phyloP scores from a whole-genome alignment of 2,329 filamentous ascomycete genomes.

The Aspergillus costaricaensis region DNA sequence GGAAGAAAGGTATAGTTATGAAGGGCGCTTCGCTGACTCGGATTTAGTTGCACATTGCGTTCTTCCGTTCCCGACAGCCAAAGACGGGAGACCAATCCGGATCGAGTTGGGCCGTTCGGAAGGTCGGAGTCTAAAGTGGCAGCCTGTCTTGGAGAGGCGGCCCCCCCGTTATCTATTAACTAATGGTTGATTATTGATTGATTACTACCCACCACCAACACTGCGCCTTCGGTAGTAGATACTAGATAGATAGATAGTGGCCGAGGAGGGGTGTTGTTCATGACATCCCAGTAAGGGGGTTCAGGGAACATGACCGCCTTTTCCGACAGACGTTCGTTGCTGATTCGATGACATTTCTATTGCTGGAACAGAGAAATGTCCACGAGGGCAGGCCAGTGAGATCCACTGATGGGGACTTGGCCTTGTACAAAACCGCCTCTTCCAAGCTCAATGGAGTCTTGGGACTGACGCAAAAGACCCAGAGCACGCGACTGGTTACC shows the following conservation, averaged over 20 bases:
- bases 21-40: neutral
- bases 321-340: neutral
- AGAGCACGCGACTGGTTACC: slow-evolving; percentile 19
- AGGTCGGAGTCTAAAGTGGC: neutral
- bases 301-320: neutral
- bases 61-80: neutral
- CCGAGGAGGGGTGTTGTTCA: neutral
- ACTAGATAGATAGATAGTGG: neutral
- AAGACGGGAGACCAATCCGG: neutral
- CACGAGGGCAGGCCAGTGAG: neutral
- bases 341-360: neutral
- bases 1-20: too few relatives aligned
- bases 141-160: neutral
- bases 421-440: neutral
- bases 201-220: neutral
- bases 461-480: slow-evolving; percentile 12
- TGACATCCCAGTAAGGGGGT: neutral
- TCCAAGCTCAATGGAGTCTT: neutral
- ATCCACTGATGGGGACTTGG: neutral
- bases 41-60: neutral
- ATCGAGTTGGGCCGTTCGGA: neutral
- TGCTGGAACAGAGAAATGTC: neutral
- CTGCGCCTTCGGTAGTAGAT: neutral
- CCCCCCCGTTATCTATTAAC: neutral
- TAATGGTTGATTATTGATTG: neutral